Evolutionary conservation across 768 basidiomycete genomes (phyloP).

Genomic region (Infundibulicybe gibba): DNA sequence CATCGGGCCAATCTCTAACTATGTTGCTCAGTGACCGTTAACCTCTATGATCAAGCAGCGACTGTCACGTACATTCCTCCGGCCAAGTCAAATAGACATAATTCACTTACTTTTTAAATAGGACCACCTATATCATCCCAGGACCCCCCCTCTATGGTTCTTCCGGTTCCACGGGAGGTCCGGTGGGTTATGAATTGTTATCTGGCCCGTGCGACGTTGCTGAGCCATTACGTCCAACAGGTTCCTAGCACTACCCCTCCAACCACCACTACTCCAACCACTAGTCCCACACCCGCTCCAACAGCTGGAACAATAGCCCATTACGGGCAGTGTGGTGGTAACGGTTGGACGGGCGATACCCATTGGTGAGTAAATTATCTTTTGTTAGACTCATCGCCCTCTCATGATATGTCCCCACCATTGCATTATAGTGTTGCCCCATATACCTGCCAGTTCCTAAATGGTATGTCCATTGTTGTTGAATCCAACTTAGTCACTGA

Average conservation of each 20-base stretch:
- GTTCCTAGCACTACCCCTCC: constrained; percentile 3
- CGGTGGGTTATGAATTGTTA: no score
- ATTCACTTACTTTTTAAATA: not conserved
- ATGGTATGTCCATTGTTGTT: not conserved
- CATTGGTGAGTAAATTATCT: constrained; percentile 25
- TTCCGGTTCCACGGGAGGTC: constrained; percentile 1
- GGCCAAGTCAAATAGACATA: no score
- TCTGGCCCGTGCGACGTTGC: no score
- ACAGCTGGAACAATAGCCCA: constrained; percentile 27
- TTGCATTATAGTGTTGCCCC: not conserved
- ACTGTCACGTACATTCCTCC: constrained; percentile 15
- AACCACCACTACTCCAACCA: constrained; percentile 12
- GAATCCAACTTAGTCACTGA: not conserved
- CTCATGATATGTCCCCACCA: not conserved
- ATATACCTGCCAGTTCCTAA: not conserved
- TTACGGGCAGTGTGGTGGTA: constrained; percentile 42
- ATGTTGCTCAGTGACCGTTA: constrained; percentile 26
- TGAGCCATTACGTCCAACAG: no score
- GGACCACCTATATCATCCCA: constrained; percentile 39
- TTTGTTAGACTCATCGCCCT: not conserved
- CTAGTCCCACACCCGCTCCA: constrained; percentile 13
- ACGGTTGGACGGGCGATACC: constrained; percentile 33
- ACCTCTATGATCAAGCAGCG: constrained; percentile 36
- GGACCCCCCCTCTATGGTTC: constrained; percentile 45
- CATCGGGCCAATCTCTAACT: no score